Conservation (phyloP, 345 rosid genomes). For the Eucalyptus rudis region DNA sequence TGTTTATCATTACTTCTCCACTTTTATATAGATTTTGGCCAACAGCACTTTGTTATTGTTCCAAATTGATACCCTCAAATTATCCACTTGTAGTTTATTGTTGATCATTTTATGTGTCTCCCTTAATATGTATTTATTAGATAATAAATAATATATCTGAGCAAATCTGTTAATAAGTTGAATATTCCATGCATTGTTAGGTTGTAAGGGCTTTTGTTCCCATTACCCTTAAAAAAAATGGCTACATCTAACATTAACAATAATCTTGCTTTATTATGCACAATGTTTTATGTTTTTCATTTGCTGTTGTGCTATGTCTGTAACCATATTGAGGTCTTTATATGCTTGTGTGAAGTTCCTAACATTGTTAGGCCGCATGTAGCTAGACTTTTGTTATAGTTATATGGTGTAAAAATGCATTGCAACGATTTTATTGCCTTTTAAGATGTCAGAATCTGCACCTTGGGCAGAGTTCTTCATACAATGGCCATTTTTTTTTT, state of each 20-base stretch:
- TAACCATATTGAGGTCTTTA: too few species aligned
- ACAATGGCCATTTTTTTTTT: too few species aligned
- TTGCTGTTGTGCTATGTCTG: too few species aligned
- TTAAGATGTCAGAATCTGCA: background rate
- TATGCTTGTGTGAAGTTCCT: too few species aligned
- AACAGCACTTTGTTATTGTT: background rate
- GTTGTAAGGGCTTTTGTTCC: background rate
- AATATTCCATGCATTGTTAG: background rate
- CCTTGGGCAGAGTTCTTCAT: background rate
- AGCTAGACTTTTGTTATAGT: too few species aligned
- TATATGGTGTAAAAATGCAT: background rate
- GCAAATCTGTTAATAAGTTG: background rate
- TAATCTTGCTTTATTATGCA: too few species aligned
- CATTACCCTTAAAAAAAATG: too few species aligned
- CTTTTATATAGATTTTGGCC: background rate
- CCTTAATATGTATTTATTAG: background rate
- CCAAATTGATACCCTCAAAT: background rate
- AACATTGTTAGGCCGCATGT: too few species aligned
- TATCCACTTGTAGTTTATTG: background rate
- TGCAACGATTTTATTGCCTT: background rate
- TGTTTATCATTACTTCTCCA: background rate
- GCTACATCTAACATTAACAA: too few species aligned
- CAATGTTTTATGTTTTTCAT: too few species aligned
- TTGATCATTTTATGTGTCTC: background rate
- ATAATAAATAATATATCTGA: background rate